Conservation (phyloP, 352 stramenopile species). For the Thraustochytrium sp. region DNA sequence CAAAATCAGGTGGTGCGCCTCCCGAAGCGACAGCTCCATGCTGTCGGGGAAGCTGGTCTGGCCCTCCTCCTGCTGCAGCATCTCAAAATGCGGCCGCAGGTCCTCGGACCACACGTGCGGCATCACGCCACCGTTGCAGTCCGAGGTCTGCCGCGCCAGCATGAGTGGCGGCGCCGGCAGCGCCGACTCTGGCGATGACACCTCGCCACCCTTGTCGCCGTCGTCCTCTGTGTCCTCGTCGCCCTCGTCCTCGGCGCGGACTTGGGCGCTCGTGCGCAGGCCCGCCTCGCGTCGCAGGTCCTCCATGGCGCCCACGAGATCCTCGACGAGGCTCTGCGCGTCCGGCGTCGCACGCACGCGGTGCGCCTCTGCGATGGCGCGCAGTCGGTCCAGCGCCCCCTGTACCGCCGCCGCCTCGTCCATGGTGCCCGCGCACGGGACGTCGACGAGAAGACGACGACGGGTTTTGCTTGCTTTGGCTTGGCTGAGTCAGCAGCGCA, state of each 20-base stretch:
- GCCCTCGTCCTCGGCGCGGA: neutral
- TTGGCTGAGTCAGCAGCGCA: no score
- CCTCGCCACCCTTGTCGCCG: neutral
- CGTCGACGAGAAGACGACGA: no score
- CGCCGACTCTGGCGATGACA: neutral
- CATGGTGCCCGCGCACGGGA: neutral
- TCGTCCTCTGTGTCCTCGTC: neutral
- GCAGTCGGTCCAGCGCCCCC: neutral
- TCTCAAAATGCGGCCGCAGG: neutral
- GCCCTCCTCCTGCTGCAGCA: neutral
- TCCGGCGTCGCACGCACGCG: neutral
- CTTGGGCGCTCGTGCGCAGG: neutral
- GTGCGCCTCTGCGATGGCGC: neutral
- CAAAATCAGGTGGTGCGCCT: slow-evolving; percentile 63
- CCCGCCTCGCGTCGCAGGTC: neutral
- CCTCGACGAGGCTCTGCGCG: neutral
- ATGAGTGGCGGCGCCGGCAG: neutral
- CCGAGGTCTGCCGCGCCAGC: neutral
- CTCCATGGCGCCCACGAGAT: neutral
- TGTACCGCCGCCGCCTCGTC: neutral
- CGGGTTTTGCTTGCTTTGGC: no score
- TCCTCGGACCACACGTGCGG: neutral
- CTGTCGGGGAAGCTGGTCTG: neutral
- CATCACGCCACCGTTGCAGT: neutral
- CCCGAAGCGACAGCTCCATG: slow-evolving; percentile 11